These are phyloP conservation scores for Graphium sp. DNA, from an alignment of 2,329 filamentous ascomycete genomes.

Conservation along the genomic window DNA sequence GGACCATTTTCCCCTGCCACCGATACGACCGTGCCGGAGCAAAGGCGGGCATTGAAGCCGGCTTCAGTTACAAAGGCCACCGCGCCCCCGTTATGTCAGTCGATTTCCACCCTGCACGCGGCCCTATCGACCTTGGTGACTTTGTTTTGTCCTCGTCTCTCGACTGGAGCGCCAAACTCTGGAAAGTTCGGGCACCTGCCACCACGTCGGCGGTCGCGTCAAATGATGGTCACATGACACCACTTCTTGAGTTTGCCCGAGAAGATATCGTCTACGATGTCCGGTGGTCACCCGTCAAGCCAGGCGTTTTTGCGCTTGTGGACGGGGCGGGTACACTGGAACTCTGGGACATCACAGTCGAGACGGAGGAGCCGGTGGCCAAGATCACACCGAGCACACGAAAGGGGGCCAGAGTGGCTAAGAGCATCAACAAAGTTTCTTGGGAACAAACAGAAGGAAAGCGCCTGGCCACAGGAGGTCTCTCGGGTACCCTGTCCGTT, in stretches of 20 bases:
- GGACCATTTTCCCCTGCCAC: slow-evolving; percentile 89
- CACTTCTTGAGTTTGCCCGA: slow-evolving; percentile 76
- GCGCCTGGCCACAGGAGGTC: slow-evolving; percentile 73
- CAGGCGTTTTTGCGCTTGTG: slow-evolving; percentile 85
- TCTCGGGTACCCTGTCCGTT: slow-evolving; percentile 78
- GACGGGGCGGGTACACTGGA: slow-evolving; percentile 87
- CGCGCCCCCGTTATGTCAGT: slow-evolving; percentile 91
- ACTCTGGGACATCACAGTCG: slow-evolving; percentile 85
- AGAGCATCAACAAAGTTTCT: slow-evolving; percentile 82
- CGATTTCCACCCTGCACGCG: slow-evolving; percentile 84
- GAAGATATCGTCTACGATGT: slow-evolving; percentile 97
- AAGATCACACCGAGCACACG: slow-evolving; percentile 56
- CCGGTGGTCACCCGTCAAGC: slow-evolving; percentile 85
- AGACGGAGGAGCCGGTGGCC: slow-evolving; percentile 82
- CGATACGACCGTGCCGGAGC: slow-evolving; percentile 93
- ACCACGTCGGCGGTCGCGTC: slow-evolving; percentile 44
- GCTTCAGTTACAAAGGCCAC: slow-evolving; percentile 79
- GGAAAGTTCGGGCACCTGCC: slow-evolving; percentile 77
- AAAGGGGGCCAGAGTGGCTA: slow-evolving; percentile 51
- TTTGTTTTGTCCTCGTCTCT: slow-evolving; percentile 81
- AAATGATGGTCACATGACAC: slow-evolving; percentile 35
- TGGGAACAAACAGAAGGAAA: slow-evolving; percentile 89
- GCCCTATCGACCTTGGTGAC: slow-evolving; percentile 86
- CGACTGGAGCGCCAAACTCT: slow-evolving; percentile 95
- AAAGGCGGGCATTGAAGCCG: slow-evolving; percentile 84